Base-by-base conservation (phyloP, 2,329 filamentous ascomycete genomes). In the Alternaria sp. region DNA sequence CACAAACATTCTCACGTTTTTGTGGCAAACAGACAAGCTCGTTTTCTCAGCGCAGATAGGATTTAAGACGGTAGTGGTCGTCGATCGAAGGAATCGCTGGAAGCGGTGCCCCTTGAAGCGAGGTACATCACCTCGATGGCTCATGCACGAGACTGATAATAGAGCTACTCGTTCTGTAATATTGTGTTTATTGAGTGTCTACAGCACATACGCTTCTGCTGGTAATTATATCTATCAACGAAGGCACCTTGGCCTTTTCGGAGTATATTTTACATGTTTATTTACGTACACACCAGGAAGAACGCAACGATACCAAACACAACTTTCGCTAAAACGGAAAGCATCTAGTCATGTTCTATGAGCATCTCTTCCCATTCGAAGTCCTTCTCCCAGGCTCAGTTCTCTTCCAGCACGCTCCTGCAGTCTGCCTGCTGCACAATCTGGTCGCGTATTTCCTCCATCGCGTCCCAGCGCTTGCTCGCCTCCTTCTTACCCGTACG, bases 401-500 rank as follows among this genome's bases (percentile, higher is more conserved):
- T 12, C 11, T 18, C 43, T 21, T 55, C 50, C 1, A 71, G 45
- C 8, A 66, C 64, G 11, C 53, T 46, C 3, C 60, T 61, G 14
- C 66, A 64, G 55, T 70, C 55, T 8, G 58, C 64, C 30, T 71
- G 61, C 18, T 30, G 25, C 26, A 64, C n/a, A 12, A 50, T 50
- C 45, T 49, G 44, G 6, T 49, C 15, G 7, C 44, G 59, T 9
- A 70, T 65, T n/a, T 59, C 18, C 41, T 49, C 15, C 66, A 70
- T 72, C 50, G 50, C 49, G n/a, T 26, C 46, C 67, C 64, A 70
- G 41, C 63, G 56, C 45, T 54, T 55, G 47, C 66, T 65, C 4
- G 68, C 72, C 59, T 64, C 58, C 26, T 63, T 61, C 57, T 44
- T 62, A 6, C 69, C 73, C 4, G 41, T 28, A 28, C 55, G 54